Evolutionary conservation across 2,329 filamentous ascomycete genomes (phyloP), one percentile per base, ranked within the genome.

Genomic region (Thelonectria olida): DNA sequence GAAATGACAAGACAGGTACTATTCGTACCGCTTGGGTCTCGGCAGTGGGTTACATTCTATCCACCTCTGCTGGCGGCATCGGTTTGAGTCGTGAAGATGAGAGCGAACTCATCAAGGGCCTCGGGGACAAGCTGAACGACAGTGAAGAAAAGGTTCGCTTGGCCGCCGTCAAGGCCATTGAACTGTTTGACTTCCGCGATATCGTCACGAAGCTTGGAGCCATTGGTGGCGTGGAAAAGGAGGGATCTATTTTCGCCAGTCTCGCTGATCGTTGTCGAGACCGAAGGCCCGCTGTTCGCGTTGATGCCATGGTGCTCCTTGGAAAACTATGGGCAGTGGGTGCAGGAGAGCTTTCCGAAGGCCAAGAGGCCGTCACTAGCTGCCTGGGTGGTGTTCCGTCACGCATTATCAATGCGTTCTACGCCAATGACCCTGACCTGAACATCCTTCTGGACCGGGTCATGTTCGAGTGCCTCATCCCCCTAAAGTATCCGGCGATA

Each of bases 271-370:
- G 96, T 65, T 93, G 92, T 67, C 93, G 94, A 69, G 96, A 99
- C 78, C 90, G 90, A 64, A 95, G 91, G 74, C 87, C 90, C 13
- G 82, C 87, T 41, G 92, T 99, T 10, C 91, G 95, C 58, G 88
- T 92, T 38, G 92, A 95, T 69, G 94, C 93, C 22, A 97, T 97
- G 87, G 90, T 89, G 51, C 83, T 96, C 8, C 81, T 98, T 1
- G 92, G 88, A 10, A 92, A 90, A 63, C 89, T 98, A 25, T 99
- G 96, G 96, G 94, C 92, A n/a, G 94, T 96, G 17, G 95, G 92
- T 12, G 88, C 90, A 17, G 92, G 93, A 17, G 94, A 97, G 70
- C 91, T 99, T 69, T 89, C 92, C 22, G 88, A 90, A 53, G 92
- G 92, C 13, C 91, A 95, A 69, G 92, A 97, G 68, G 82, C 85